Evolutionary conservation across 768 basidiomycete species (phyloP).

Genomic region (Jaapia argillacea): DNA sequence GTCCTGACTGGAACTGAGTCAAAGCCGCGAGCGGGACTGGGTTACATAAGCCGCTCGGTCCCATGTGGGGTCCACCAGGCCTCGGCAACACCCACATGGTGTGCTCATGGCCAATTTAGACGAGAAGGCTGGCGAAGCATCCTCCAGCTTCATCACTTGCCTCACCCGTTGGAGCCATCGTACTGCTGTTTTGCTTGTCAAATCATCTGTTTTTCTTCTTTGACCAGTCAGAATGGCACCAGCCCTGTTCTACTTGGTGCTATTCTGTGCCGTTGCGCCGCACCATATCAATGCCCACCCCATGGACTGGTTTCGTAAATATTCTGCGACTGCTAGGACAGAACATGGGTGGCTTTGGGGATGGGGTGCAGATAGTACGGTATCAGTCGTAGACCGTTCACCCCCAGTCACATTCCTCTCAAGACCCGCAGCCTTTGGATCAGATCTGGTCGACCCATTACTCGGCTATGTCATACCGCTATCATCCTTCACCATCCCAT

Average conservation of each 20-base stretch:
- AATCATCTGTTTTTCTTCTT: not conserved
- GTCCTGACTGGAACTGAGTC: too few relatives aligned
- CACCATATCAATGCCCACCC: conserved; percentile 8
- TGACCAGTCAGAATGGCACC: not conserved
- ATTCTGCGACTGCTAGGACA: conserved; percentile 12
- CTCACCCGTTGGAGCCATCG: not conserved
- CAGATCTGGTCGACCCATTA: conserved; percentile 46
- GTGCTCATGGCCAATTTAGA: not conserved
- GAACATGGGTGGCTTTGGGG: conserved; percentile 26
- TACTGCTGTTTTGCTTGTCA: not conserved
- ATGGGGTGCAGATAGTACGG: conserved; percentile 32
- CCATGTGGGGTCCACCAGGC: too few relatives aligned
- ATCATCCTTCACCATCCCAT: conserved; percentile 28
- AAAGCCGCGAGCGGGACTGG: too few relatives aligned
- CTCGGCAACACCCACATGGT: too few relatives aligned
- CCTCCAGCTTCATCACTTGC: not conserved
- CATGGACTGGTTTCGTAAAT: conserved; percentile 18
- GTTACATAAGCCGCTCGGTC: too few relatives aligned
- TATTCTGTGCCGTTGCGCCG: not conserved
- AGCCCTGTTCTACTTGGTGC: not conserved
- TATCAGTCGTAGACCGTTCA: conserved; percentile 67
- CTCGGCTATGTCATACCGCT: conserved; percentile 27
- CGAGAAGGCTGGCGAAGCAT: not conserved
- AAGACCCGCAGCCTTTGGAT: conserved; percentile 68
- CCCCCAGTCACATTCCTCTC: conserved; percentile 65